A percentile compares a stretch with the other conserved stretches of the same genome.
These are phyloP conservation scores for Brasilioporus rufonigricans DNA, from an alignment of 768 basidiomycete species.

Conservation along the genomic window DNA sequence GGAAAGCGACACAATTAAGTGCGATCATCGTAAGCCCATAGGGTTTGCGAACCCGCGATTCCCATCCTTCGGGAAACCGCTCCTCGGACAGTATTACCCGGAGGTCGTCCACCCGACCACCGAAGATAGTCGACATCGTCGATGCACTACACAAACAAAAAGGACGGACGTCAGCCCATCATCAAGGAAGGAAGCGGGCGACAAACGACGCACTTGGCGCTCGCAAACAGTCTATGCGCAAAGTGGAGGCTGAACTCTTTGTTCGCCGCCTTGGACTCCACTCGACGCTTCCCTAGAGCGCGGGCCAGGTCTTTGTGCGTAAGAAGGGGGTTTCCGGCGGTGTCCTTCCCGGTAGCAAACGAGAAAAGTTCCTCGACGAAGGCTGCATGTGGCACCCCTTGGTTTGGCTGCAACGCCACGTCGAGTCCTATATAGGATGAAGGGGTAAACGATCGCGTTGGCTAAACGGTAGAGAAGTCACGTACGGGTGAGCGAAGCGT, in stretches of 20 bases:
- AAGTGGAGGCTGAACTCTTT: conserved; percentile 50
- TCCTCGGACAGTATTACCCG: conserved; percentile 61
- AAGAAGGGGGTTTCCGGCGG: conserved; percentile 44
- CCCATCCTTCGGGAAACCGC: conserved; percentile 69
- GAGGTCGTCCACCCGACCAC: conserved; percentile 59
- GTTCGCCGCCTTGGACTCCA: conserved; percentile 51
- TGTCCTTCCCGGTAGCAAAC: conserved; percentile 57
- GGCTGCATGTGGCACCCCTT: conserved; percentile 47
- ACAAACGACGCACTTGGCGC: conserved; percentile 53
- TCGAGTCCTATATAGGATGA: conserved; percentile 49
- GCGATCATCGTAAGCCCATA: conserved; percentile 59
- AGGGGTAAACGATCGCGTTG: not conserved
- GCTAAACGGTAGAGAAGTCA: not conserved
- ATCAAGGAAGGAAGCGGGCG: not conserved
- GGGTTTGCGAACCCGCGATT: conserved; percentile 50
- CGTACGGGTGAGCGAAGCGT: conserved; percentile 27
- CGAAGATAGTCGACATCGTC: conserved; percentile 43
- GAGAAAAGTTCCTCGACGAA: conserved; percentile 57
- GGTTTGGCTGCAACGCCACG: conserved; percentile 43
- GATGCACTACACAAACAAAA: conserved; percentile 43
- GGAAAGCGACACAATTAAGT: conserved; percentile 41
- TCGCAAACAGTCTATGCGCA: conserved; percentile 61
- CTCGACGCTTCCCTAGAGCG: conserved; percentile 58
- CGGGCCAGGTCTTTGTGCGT: conserved; percentile 58
- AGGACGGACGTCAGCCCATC: not conserved